A percentile compares a stretch with the other conserved stretches of the same genome.
phyloP scores from a whole-genome alignment of 108 stramenopile species.

The Skeletonema potamos region DNA sequence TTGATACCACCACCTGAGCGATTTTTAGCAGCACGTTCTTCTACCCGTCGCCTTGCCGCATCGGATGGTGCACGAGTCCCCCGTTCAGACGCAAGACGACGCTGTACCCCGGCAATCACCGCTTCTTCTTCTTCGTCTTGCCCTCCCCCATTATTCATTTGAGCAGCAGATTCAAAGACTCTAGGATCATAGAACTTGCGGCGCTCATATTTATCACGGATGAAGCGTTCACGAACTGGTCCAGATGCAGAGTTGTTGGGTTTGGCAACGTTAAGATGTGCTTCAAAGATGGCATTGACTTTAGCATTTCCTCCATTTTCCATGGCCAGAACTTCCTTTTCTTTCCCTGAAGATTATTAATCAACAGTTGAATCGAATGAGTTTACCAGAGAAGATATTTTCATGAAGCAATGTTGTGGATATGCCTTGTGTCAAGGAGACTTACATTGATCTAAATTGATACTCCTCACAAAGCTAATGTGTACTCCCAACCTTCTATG shows the following conservation, averaged over 20 bases:
- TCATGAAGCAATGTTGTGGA: not conserved
- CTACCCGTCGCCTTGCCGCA: slow-evolving; percentile 69
- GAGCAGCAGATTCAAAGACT: slow-evolving; percentile 43
- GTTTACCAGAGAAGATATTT: not conserved
- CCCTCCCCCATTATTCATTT: slow-evolving; percentile 17
- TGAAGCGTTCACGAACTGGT: slow-evolving; percentile 81
- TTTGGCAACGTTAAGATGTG: slow-evolving; percentile 62
- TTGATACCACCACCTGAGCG: slow-evolving; percentile 29
- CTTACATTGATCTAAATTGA: slow-evolving; percentile 91
- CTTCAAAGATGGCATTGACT: slow-evolving; percentile 88
- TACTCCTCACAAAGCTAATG: slow-evolving; percentile 94
- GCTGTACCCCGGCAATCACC: slow-evolving; percentile 34
- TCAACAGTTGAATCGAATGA: not conserved
- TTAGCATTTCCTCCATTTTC: slow-evolving; percentile 91
- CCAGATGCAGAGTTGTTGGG: slow-evolving; percentile 72
- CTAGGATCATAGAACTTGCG: slow-evolving; percentile 81
- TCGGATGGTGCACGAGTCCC: slow-evolving; percentile 64
- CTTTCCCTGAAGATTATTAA: slow-evolving; percentile 68
- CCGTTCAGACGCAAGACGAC: slow-evolving; percentile 20
- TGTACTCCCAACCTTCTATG: slow-evolving; percentile 98
- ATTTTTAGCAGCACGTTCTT: slow-evolving; percentile 56
- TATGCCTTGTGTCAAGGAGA: not conserved
- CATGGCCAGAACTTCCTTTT: slow-evolving; percentile 88
- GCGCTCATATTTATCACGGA: slow-evolving; percentile 93
- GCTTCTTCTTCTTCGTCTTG: slow-evolving; percentile 13